Evolutionary conservation across 2,329 filamentous ascomycete species (phyloP).

Genomic region (Pseudogymnoascus sp.): DNA sequence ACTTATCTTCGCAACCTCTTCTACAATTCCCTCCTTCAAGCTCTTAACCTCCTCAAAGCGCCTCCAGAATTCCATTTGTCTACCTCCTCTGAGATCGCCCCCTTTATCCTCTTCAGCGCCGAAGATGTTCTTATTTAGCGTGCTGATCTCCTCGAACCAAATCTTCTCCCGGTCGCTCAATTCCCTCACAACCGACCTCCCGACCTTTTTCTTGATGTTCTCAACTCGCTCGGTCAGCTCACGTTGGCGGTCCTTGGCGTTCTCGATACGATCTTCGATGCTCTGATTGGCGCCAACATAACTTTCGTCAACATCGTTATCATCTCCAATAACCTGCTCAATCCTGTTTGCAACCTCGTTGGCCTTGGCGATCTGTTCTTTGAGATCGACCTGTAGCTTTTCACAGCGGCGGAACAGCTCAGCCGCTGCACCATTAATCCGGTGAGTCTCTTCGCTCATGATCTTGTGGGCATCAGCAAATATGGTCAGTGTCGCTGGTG

Average conservation of each 20-base stretch:
- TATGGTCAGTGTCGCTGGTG: conserved; percentile 60
- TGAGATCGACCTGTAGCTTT: conserved; percentile 57
- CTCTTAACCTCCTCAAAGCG: conserved; percentile 49
- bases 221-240: conserved; percentile 53
- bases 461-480: conserved; percentile 67
- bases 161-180: conserved; percentile 54
- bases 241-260: conserved; percentile 47
- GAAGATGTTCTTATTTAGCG: conserved; percentile 31
- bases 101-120: conserved; percentile 15
- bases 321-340: conserved; percentile 55
- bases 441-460: conserved; percentile 60
- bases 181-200: conserved; percentile 37
- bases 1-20: conserved; percentile 29
- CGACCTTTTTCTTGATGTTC: conserved; percentile 42
- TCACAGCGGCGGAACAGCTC: conserved; percentile 67
- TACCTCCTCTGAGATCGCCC: not conserved
- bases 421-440: conserved; percentile 59
- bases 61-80: conserved; percentile 43
- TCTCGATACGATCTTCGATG: conserved; percentile 50
- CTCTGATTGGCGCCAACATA: conserved; percentile 44
- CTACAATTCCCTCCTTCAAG: conserved; percentile 44
- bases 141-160: conserved; percentile 49
- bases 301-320: conserved; percentile 42
- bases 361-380: conserved; percentile 57
- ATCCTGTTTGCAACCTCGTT: conserved; percentile 58